Evolutionary conservation across 1,284 basidiomycete genomes (phyloP).

Genomic region (Porodaedalea pini): DNA sequence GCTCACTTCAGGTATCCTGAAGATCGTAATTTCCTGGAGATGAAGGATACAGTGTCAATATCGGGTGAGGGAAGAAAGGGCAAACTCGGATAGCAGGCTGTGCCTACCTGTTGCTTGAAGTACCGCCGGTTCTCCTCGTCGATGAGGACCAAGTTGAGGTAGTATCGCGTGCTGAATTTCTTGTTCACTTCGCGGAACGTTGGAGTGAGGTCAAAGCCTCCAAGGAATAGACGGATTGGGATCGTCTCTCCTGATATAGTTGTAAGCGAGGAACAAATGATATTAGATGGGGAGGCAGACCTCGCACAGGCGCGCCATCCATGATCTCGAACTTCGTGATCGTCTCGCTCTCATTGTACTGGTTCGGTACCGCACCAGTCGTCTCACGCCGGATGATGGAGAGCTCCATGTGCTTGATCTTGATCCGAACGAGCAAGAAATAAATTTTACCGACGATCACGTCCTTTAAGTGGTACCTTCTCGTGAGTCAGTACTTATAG

Average conservation of each 20-base stretch:
- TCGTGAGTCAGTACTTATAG: background rate
- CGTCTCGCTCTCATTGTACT: slow-evolving; percentile 98
- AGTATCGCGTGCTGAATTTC: slow-evolving; percentile 96
- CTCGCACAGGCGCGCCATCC: slow-evolving; percentile 94
- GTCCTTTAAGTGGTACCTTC: slow-evolving; percentile 95
- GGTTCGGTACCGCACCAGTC: slow-evolving; percentile 93
- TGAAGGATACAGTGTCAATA: slow-evolving; percentile 3
- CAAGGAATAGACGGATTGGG: slow-evolving; percentile 95
- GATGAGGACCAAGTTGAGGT: slow-evolving; percentile 93
- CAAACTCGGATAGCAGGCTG: background rate
- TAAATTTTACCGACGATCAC: slow-evolving; percentile 99
- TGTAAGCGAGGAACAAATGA: background rate
- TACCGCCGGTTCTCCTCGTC: slow-evolving; percentile 97
- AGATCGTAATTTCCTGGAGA: slow-evolving; percentile 35
- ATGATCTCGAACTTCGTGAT: slow-evolving; percentile 99
- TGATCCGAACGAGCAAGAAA: slow-evolving; percentile 97
- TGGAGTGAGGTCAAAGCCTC: slow-evolving; percentile 96
- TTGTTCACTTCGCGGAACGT: slow-evolving; percentile 99
- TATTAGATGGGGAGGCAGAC: slow-evolving; percentile 35
- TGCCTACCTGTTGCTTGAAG: slow-evolving; percentile 81
- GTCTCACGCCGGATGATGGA: slow-evolving; percentile 97
- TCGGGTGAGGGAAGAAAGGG: background rate
- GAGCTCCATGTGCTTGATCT: slow-evolving; percentile 99
- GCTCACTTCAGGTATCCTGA: slow-evolving; percentile 37
- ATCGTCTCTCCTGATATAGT: slow-evolving; percentile 82